Evolutionary conservation across 2,329 filamentous ascomycete genomes (phyloP), one percentile per base, ranked within the genome.

Genomic region (Gaeumannomyces sp.): DNA sequence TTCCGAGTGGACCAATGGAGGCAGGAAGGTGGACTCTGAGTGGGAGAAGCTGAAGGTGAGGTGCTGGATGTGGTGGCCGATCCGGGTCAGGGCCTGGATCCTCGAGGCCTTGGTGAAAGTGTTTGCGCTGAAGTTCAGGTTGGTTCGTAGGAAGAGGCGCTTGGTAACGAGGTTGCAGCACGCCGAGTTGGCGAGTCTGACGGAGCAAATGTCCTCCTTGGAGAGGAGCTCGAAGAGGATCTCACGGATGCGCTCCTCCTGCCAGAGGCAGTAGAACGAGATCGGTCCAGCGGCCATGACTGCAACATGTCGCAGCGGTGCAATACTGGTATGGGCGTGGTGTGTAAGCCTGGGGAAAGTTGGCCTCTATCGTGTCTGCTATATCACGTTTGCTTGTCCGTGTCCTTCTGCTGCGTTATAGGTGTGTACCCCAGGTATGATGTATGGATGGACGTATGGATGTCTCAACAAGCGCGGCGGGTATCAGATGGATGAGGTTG

Each of bases 21-120:
- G 90, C 11, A 96, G 81, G 73, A 93, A 93, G 58, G 91, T 95
- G 64, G 90, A 85, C n/a, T 85, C 79, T 7, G 86, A 87, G 76
- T 76, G 92, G 33, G 91, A 85, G 69, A 96, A 84, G 73, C 82
- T 83, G 78, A 97, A 96, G 65, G 85, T 90, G 64, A 96, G 81
- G 66, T 89, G 89, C 76, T 91, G 87, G 71, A 96, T 85, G 75
- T 94, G 86, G 69, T 88, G 87, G 65, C 92, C 93, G 71, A 97
- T 88, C 67, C 90, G 84, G 66, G 87, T 85, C 65, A 97, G 81
- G 29, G 92, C 91, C 66, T 89, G 86, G 69, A 95, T 81, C 62
- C 90, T 85, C 68, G 86, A 84, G 45, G 88, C 85, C 70, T 88
- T 89, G 63, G 90, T 93, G 73, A 96, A 93, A 65, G 89, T 89